Base-by-base conservation (phyloP, 345 rosid genomes). In the Lepidium didymum region DNA sequence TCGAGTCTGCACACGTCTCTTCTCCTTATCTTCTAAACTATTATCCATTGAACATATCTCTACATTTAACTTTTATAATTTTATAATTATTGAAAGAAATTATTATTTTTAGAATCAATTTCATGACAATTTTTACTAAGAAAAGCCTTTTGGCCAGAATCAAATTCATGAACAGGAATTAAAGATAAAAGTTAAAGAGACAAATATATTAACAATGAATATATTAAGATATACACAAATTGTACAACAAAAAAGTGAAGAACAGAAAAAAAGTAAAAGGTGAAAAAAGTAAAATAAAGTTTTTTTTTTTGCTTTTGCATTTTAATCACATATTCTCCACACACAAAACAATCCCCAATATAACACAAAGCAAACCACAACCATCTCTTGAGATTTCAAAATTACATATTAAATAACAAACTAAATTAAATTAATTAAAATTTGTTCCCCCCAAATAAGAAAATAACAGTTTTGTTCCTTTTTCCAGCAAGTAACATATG, bases 371-470 rank as follows among this genome's bases (percentile, higher is more conserved):
- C 68, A 61, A 47, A 50, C 52, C 56, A 66, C 73, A 74, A 58
- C 62, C 77, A 74, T 49, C 35, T 21, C 53, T 50, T 11, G 53
- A 46, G 16, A 52, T 60, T 67, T 59, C 77, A 74, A 67, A 50
- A 73, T 74, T 44, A 67, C 73, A 74, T 53, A 73, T n/a, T 1
- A 51, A 65, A 57, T 33, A 65, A 64, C 41, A 73, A 73, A 66
- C 55, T 58, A 67, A 67, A 43, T 44, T 23, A 34, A 72, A 67
- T 67, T 36, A 60, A 67, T 25, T 25, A 51, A 74, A 42, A 9
- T 54, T 25, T 14, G 33, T 38, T 49, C 8, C 35, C 50, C 55
- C 44, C 38, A 65, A 31, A 65, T 29, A 49, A 64, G 66, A 73
- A 56, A 56, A 34, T 36, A 73, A 58, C 35, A 29, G 21, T 6